A percentile compares a stretch with the other conserved stretches of the same genome.
These are phyloP conservation scores for Lentinula boryana DNA, from an alignment of 768 basidiomycete genomes.

Conservation along the genomic window DNA sequence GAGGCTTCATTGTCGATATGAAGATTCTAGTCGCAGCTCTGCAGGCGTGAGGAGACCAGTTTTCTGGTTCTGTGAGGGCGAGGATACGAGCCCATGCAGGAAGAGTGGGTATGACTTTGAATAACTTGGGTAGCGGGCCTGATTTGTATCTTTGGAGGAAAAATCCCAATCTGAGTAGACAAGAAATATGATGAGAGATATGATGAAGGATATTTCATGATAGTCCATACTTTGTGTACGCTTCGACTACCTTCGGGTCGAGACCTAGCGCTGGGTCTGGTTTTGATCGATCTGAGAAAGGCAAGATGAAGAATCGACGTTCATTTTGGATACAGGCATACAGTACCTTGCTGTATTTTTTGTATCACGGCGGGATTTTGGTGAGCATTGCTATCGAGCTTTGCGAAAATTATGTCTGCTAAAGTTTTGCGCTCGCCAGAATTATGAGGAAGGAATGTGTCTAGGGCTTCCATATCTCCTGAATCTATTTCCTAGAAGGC, in stretches of 20 bases:
- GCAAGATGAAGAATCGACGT: conserved; percentile 3
- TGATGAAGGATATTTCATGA: background rate
- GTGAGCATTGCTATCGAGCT: conserved; percentile 64
- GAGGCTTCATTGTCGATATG: conserved; percentile 94
- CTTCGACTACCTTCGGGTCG: conserved; percentile 88
- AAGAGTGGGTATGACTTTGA: conserved; percentile 96
- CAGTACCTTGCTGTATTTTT: conserved; percentile 53
- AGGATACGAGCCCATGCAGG: conserved; percentile 95
- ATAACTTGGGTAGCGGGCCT: conserved; percentile 90
- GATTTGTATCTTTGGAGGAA: conserved; percentile 88
- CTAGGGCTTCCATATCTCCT: conserved; percentile 80
- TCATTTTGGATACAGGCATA: background rate
- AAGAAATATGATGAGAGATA: background rate
- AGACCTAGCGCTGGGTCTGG: conserved; percentile 84
- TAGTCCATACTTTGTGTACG: conserved; percentile 78
- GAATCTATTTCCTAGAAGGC: conserved; percentile 77
- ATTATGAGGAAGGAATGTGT: conserved; percentile 72
- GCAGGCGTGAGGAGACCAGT: conserved; percentile 95
- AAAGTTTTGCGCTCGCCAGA: conserved; percentile 76
- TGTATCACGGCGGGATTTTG: conserved; percentile 49
- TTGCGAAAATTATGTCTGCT: conserved; percentile 95
- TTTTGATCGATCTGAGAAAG: conserved; percentile 36
- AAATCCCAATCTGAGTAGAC: conserved; percentile 62
- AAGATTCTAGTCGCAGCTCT: conserved; percentile 93
- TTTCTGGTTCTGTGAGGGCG: conserved; percentile 85